Percentiles rank a stretch among this genome's conserved stretches.
These are phyloP conservation scores for Tephrocybe sp. DNA, from an alignment of 768 basidiomycete species.

Conservation along the genomic window DNA sequence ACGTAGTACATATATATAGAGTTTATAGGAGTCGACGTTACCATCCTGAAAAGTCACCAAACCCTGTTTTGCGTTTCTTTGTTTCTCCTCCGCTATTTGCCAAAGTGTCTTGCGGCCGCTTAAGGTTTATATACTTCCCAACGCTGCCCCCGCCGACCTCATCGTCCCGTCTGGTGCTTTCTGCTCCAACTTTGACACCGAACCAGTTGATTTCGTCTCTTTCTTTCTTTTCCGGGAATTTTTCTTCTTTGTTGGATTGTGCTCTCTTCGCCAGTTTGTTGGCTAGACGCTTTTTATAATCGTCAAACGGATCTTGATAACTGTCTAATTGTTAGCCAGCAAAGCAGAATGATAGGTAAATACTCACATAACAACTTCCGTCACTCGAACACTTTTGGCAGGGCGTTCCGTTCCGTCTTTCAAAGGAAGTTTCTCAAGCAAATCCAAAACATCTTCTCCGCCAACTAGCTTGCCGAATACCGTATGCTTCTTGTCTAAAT, in stretches of 20 bases:
- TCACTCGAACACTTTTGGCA: conserved; percentile 81
- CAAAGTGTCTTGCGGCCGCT: conserved; percentile 38
- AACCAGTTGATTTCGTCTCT: conserved; percentile 85
- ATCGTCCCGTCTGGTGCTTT: conserved; percentile 28
- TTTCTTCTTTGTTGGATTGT: conserved; percentile 35
- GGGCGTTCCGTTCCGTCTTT: conserved; percentile 89
- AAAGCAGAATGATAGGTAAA: conserved; percentile 2
- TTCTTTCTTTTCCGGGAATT: conserved; percentile 47
- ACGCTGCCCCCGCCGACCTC: conserved; percentile 52
- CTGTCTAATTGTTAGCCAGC: conserved; percentile 39
- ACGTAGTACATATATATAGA: no score
- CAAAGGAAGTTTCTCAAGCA: conserved; percentile 77
- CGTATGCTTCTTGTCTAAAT: conserved; percentile 92
- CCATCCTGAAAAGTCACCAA: conserved; percentile 62
- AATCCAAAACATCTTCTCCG: conserved; percentile 86
- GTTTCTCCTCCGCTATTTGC: conserved; percentile 15
- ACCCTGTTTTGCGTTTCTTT: no score
- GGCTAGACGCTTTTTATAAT: conserved; percentile 80
- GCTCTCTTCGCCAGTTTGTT: conserved; percentile 70
- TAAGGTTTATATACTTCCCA: conserved; percentile 77
- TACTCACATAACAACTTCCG: conserved; percentile 82
- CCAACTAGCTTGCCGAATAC: conserved; percentile 98
- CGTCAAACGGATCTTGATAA: conserved; percentile 94
- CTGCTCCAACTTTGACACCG: conserved; percentile 76
- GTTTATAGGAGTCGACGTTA: no score